These are phyloP conservation scores for Tulasnella sp. DNA, from an alignment of 768 basidiomycete species.

Conservation along the genomic window DNA sequence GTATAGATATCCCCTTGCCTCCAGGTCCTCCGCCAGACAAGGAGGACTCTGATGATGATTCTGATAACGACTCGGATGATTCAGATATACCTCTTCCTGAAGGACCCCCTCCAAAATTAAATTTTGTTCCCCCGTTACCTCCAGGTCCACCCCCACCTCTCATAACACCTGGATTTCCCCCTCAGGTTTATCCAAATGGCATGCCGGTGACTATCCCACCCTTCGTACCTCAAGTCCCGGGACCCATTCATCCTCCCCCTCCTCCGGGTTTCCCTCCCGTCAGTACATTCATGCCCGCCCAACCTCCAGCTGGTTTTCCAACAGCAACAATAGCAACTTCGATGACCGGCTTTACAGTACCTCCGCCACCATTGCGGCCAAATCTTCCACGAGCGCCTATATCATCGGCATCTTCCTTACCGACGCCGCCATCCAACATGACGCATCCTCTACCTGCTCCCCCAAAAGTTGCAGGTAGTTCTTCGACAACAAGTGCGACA, in stretches of 20 bases:
- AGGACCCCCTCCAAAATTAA: slow-evolving; percentile 20
- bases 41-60: slow-evolving; percentile 19
- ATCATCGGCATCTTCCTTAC: slow-evolving; percentile 15
- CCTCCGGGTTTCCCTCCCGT: slow-evolving; percentile 24
- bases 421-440: slow-evolving; percentile 29
- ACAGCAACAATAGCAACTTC: slow-evolving; percentile 22
- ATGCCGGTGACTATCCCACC: slow-evolving; percentile 22
- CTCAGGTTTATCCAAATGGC: slow-evolving; percentile 21
- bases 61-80: slow-evolving; percentile 12
- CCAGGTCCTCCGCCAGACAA: slow-evolving; percentile 51
- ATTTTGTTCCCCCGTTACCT: slow-evolving; percentile 23
- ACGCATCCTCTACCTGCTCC: slow-evolving; percentile 17
- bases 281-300: slow-evolving; percentile 3
- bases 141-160: slow-evolving; percentile 25
- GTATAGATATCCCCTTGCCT: slow-evolving; percentile 86
- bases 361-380: slow-evolving; percentile 35
- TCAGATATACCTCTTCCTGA: slow-evolving; percentile 19
- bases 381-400: slow-evolving; percentile 17
- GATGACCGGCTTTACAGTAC: slow-evolving; percentile 21
- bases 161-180: slow-evolving; percentile 19
- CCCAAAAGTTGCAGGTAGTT: slow-evolving; percentile 15
- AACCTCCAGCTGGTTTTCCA: slow-evolving; percentile 25
- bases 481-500: slow-evolving; percentile 25
- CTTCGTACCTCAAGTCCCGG: slow-evolving; percentile 23
- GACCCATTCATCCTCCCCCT: slow-evolving; percentile 23